These are phyloP conservation scores for Citrus trifoliata DNA, from an alignment of 345 rosid genomes.

Conservation along the genomic window DNA sequence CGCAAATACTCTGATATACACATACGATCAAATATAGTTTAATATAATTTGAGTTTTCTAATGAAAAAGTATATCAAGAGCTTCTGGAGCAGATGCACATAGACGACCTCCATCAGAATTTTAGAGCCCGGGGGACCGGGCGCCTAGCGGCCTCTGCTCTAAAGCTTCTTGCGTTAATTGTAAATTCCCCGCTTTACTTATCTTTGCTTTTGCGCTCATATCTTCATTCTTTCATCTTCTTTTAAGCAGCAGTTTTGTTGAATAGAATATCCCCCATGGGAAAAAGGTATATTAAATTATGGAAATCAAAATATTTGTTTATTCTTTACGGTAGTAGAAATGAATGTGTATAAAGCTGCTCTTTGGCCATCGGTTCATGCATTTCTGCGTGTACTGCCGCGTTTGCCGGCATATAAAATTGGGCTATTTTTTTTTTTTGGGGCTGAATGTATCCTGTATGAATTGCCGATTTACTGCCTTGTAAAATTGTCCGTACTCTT, in stretches of 20 bases:
- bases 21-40: constrained; percentile 10
- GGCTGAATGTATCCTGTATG: too few relatives aligned
- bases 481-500: too few relatives aligned
- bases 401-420: not conserved
- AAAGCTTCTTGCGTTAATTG: constrained; percentile 32
- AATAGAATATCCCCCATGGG: constrained; percentile 2
- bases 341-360: constrained; percentile 7
- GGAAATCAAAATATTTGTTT: constrained; percentile 24
- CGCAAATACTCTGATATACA: constrained; percentile 12
- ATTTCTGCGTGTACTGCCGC: not conserved
- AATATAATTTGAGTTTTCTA: constrained; percentile 2
- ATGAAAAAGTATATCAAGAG: constrained; percentile 13
- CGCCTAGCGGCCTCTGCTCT: constrained; percentile 4
- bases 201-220: not conserved
- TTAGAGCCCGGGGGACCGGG: not conserved
- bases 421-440: too few relatives aligned
- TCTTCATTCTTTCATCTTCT: not conserved
- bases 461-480: too few relatives aligned
- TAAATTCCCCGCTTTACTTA: constrained; percentile 28
- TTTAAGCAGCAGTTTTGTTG: constrained; percentile 5
- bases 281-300: not conserved
- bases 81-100: constrained; percentile 26
- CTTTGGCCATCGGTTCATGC: not conserved
- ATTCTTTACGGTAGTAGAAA: constrained; percentile 27
- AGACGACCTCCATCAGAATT: constrained; percentile 14